Evolutionary conservation across 768 basidiomycete genomes (phyloP).

Genomic region (Lentinula edodes): DNA sequence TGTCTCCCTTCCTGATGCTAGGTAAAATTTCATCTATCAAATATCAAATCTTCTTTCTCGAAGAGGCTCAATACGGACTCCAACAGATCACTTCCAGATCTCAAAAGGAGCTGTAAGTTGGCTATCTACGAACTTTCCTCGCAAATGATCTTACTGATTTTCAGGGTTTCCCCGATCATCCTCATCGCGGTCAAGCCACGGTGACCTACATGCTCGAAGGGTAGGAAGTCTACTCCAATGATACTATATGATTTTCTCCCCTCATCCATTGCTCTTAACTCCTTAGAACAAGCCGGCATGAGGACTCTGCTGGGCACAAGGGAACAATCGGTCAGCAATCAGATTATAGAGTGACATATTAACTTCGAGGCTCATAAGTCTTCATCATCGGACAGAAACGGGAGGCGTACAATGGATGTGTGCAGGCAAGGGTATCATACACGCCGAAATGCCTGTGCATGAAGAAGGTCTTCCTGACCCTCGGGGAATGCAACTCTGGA

Average conservation of each 20-base stretch:
- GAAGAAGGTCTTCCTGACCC: constrained; percentile 62
- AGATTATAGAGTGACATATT: neutral
- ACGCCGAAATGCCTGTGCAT: constrained; percentile 87
- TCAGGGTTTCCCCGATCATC: constrained; percentile 89
- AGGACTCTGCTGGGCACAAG: constrained; percentile 86
- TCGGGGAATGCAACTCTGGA: constrained; percentile 83
- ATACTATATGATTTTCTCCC: neutral
- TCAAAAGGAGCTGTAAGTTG: constrained; percentile 57
- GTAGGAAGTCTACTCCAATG: constrained; percentile 22
- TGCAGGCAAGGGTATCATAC: constrained; percentile 75
- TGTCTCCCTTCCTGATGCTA: constrained; percentile 89
- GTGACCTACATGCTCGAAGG: constrained; percentile 90
- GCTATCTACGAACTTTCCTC: neutral
- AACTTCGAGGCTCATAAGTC: neutral
- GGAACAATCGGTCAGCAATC: constrained; percentile 49
- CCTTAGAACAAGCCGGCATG: constrained; percentile 68
- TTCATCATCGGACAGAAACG: constrained; percentile 27
- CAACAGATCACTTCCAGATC: constrained; percentile 67
- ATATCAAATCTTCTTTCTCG: neutral
- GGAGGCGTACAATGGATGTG: constrained; percentile 98
- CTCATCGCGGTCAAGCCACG: constrained; percentile 85
- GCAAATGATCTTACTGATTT: neutral
- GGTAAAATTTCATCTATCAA: neutral
- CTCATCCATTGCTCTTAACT: neutral
- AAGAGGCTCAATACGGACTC: neutral